Conservation (phyloP, 345 rosid species). For the Aquilaria malaccensis region DNA sequence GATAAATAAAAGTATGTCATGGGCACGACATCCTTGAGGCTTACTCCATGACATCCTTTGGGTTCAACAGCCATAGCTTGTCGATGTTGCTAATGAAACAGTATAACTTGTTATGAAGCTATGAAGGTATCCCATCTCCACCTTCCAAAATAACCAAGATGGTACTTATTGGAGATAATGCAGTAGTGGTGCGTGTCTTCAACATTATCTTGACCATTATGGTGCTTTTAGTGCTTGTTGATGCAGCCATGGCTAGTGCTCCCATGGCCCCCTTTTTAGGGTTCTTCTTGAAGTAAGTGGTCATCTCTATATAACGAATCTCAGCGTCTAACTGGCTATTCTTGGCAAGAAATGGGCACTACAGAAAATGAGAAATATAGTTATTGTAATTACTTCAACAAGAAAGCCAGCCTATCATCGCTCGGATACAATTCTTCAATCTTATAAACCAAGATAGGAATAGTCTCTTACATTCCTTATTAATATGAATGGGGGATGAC, state of each 20-base stretch:
- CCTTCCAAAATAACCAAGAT: conserved; percentile 86
- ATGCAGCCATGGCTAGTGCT: conserved; percentile 82
- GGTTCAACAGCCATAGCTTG: conserved; percentile 71
- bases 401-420: no score
- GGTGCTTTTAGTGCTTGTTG: conserved; percentile 80
- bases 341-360: no score
- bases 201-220: conserved; percentile 82
- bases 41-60: conserved; percentile 52
- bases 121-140: conserved; percentile 89
- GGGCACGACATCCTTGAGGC: conserved; percentile 56
- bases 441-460: no score
- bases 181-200: conserved; percentile 92
- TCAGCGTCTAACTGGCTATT: no score
- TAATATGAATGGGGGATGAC: no score
- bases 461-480: no score
- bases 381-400: no score
- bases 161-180: conserved; percentile 88
- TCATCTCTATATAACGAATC: conserved; percentile 17
- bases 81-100: conserved; percentile 80
- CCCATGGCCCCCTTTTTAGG: conserved; percentile 94
- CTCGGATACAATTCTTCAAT: no score
- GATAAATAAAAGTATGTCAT: conserved; percentile 9
- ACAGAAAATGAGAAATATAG: no score
- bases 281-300: conserved; percentile 72
- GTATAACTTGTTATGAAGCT: conserved; percentile 69